Evolutionary conservation across 176 grass and related monocot genomes (phyloP), one percentile per base, ranked within the genome.

Genomic region (Avena insularis): DNA sequence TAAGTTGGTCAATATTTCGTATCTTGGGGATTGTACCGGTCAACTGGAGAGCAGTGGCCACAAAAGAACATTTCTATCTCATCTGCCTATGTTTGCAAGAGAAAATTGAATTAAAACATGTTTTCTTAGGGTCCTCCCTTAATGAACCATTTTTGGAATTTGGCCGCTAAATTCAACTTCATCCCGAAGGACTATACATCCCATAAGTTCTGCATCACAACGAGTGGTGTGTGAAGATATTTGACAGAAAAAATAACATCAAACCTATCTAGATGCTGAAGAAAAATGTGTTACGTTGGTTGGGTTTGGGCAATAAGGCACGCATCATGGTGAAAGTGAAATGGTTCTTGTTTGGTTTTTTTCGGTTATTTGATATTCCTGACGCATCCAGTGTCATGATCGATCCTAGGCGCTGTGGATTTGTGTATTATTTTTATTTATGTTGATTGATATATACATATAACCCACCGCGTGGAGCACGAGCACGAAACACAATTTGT

Each of bases 391-490:
- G 19, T 57, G 6, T 20, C 55, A 57, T 57, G 55, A 8, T 57
- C 17, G 6, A 57, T 19, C 55, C 55, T 57, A 57, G 55, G 19
- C 19, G 6, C 0, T 57, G 55, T 57, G 17, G 5, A 20, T 57
- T 20, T 57, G 55, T 57, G 55, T 57, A 57, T 57, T 56, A 20
- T 57, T 13, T 55, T 55, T 55, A 56, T 6, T 38, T 38, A 19
- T 56, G 6, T 56, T 56, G 54, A 56, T 38, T 75, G 46, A 75
- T 48, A 75, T 35, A 13, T 40, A 0, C 6, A 43, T 43, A 43
- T 5, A 43, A 43, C 75, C 36, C 36, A 79, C 19, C 36, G 57
- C 77, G 77, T 46, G 77, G 77, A 79, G 33, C 77, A 79, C 56
- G 35, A 15, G 77, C 23, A 35, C 33, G 2, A 79, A 20, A 12